Percentiles rank a stretch among this genome's conserved stretches.
Evolutionary conservation across 371 early-diverging fungal genomes (phyloP).

Genomic region (Conidiobolus incongruus): DNA sequence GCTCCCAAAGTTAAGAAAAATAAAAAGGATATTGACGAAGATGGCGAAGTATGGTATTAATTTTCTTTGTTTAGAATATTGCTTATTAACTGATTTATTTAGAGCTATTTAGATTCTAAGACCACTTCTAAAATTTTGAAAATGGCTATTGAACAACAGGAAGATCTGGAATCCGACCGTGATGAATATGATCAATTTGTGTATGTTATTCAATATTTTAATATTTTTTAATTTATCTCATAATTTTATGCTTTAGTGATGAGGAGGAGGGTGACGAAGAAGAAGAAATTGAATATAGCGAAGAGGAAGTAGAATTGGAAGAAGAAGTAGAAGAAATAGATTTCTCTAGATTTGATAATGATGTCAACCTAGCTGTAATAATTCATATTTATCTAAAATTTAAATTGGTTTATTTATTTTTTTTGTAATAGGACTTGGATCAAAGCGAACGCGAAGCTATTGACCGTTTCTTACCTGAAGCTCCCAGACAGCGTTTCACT

Average conservation of each 20-base stretch:
- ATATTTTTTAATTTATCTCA: constrained; percentile 4
- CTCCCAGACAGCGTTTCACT: constrained; percentile 45
- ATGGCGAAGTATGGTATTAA: no score
- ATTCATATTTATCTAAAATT: no score
- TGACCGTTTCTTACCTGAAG: constrained; percentile 68
- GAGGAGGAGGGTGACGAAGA: constrained; percentile 10
- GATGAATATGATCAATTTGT: constrained; percentile 10
- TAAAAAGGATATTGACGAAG: no score
- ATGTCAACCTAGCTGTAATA: constrained; percentile 19
- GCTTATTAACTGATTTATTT: no score
- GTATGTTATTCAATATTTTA: neutral
- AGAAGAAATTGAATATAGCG: constrained; percentile 13
- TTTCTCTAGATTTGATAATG: constrained; percentile 10
- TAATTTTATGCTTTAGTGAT: constrained; percentile 8
- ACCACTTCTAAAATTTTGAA: constrained; percentile 70
- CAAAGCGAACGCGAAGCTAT: constrained; percentile 52
- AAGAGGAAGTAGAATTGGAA: constrained; percentile 12
- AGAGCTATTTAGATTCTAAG: constrained; percentile 70
- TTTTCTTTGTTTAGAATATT: no score
- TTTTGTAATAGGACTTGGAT: constrained; percentile 28
- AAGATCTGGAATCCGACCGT: constrained; percentile 31
- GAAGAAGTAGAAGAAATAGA: constrained; percentile 31
- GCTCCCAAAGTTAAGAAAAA: no score
- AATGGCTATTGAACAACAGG: constrained; percentile 78
- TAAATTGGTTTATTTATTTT: constrained; percentile 1